These are phyloP conservation scores for Sporisorium sorghi DNA, from an alignment of 1,284 basidiomycete species.

Conservation along the genomic window DNA sequence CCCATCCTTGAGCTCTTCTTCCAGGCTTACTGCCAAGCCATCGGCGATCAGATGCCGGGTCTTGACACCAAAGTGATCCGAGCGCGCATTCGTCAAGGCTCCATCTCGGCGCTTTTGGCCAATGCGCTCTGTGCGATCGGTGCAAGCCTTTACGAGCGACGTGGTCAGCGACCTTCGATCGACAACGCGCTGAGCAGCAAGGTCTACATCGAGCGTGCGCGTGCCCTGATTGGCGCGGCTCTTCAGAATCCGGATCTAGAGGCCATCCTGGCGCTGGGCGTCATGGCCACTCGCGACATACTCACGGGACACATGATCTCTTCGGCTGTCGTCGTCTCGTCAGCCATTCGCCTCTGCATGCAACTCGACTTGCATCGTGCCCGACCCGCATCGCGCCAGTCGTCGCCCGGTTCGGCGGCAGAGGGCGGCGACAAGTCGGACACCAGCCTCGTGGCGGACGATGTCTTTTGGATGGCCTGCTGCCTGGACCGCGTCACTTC, in stretches of 20 bases:
- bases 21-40: constrained; percentile 20
- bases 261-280: constrained; percentile 35
- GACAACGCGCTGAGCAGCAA: constrained; percentile 31
- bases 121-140: constrained; percentile 46
- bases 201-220: constrained; percentile 26
- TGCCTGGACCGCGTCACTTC: constrained; percentile 47
- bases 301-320: constrained; percentile 34
- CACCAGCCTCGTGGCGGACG: constrained; percentile 9
- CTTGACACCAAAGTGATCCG: constrained; percentile 30
- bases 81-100: constrained; percentile 25
- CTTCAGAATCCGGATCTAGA: constrained; percentile 35
- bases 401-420: constrained; percentile 8
- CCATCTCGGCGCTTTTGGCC: constrained; percentile 40
- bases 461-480: constrained; percentile 44
- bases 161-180: constrained; percentile 8
- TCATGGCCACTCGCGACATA: constrained; percentile 42
- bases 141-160: constrained; percentile 33
- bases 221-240: constrained; percentile 36
- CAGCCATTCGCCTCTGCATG: constrained; percentile 35
- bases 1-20: constrained; percentile 29
- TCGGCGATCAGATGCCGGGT: constrained; percentile 46
- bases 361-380: constrained; percentile 42
- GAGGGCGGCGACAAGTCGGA: constrained; percentile 2
- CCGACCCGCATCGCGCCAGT: constrained; percentile 8
- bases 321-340: constrained; percentile 30